A percentile compares a stretch with the other conserved stretches of the same genome.
phyloP scores from a whole-genome alignment of 2,329 filamentous ascomycete species.

The Ambrosiella beaveri region DNA sequence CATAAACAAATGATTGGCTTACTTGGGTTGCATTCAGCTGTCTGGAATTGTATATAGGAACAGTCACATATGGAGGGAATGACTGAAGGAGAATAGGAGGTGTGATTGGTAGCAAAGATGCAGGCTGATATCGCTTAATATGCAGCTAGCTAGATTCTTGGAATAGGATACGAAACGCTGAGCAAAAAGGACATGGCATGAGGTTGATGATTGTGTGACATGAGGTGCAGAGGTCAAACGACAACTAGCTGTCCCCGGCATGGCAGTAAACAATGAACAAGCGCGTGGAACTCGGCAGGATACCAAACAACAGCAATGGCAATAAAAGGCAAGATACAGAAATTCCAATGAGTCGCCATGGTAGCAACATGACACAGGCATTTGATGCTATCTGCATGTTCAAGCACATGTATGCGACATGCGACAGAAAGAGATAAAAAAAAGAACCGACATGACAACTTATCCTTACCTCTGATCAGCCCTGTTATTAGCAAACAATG shows the following conservation, averaged over 20 bases:
- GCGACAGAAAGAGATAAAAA: neutral
- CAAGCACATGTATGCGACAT: neutral
- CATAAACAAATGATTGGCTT: too few species aligned
- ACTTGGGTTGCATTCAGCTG: neutral
- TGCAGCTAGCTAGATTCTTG: neutral
- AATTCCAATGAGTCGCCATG: neutral
- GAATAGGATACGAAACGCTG: neutral
- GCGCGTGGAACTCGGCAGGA: neutral
- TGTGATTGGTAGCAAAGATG: neutral
- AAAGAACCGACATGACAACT: neutral
- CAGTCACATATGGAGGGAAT: neutral
- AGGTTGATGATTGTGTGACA: neutral
- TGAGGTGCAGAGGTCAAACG: neutral
- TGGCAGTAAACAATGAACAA: neutral
- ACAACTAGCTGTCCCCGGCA: neutral
- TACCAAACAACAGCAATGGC: neutral
- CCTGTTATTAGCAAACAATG: neutral
- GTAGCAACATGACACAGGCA: neutral
- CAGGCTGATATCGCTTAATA: neutral
- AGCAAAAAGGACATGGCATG: neutral
- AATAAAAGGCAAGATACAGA: neutral
- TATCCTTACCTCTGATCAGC: neutral
- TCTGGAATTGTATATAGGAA: neutral
- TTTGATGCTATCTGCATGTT: neutral
- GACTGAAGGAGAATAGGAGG: neutral